phyloP scores from a whole-genome alignment of 345 rosid genomes.

The Rhizophora apiculata region DNA sequence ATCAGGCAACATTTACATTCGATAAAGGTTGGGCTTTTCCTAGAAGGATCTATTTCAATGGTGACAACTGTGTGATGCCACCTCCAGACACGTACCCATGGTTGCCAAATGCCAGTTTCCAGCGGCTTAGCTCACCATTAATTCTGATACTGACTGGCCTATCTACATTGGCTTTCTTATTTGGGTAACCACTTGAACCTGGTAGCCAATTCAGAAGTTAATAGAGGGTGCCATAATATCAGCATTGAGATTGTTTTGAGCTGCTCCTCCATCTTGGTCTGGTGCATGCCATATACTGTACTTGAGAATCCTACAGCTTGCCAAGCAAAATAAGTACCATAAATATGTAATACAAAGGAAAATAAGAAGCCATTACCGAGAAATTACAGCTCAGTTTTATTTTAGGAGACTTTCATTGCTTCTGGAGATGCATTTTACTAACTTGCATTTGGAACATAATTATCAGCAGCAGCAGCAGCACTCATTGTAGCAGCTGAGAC shows the following conservation, averaged over 20 bases:
- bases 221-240: neutral
- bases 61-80: conserved; percentile 88
- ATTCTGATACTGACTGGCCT: conserved; percentile 27
- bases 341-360: no score
- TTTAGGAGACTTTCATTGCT: no score
- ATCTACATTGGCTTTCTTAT: conserved; percentile 40
- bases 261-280: neutral
- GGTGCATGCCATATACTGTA: neutral
- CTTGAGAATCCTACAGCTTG: no score
- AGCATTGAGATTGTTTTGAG: neutral
- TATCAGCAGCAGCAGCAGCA: no score
- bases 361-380: no score
- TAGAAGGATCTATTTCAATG: conserved; percentile 80
- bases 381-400: no score
- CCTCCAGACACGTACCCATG: conserved; percentile 79
- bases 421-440: no score
- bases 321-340: no score
- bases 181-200: conserved; percentile 9
- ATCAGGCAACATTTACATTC: conserved; percentile 54
- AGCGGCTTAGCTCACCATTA: conserved; percentile 20
- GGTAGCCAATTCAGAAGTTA: neutral
- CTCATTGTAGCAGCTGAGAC: no score
- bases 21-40: conserved; percentile 96
- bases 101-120: conserved; percentile 63
- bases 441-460: no score